phyloP scores from a whole-genome alignment of 2,329 filamentous ascomycete species.

The Aspergillus brasiliensis region DNA sequence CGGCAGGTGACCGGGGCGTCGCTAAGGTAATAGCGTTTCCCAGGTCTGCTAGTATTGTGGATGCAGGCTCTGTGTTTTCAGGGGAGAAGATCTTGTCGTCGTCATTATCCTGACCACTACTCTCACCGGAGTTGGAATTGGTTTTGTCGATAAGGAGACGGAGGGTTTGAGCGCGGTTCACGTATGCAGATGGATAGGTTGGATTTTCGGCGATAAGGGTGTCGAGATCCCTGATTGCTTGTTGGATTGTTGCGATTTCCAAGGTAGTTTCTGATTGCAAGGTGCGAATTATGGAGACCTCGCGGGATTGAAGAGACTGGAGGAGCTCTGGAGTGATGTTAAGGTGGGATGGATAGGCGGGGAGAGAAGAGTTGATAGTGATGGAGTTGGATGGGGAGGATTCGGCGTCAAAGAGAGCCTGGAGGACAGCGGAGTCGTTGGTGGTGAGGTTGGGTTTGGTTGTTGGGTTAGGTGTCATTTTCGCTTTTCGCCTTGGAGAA shows the following conservation, averaged over 20 bases:
- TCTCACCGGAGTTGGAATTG: background rate
- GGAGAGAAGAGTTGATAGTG: constrained; percentile 41
- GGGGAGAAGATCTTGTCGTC: constrained; percentile 29
- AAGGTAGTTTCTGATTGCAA: constrained; percentile 32
- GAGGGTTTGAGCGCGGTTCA: constrained; percentile 57
- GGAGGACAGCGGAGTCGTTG: constrained; percentile 49
- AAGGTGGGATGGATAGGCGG: constrained; percentile 41
- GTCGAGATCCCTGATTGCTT: constrained; percentile 43
- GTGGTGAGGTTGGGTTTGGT: constrained; percentile 36
- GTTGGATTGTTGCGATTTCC: constrained; percentile 25
- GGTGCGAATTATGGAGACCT: constrained; percentile 43
- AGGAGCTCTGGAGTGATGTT: constrained; percentile 41
- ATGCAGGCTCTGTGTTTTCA: constrained; percentile 20
- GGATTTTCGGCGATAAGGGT: constrained; percentile 47
- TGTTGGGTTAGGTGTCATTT: constrained; percentile 21
- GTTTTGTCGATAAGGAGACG: constrained; percentile 38
- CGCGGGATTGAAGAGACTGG: constrained; percentile 40
- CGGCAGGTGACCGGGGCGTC: constrained; percentile 42
- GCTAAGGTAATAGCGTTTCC: constrained; percentile 49
- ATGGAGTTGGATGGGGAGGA: constrained; percentile 43
- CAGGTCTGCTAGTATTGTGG: constrained; percentile 40
- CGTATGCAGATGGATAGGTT: constrained; percentile 56
- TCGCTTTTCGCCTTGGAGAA: background rate
- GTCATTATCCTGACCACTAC: background rate
- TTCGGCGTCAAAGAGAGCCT: constrained; percentile 51